Evolutionary conservation across 108 stramenopile genomes (phyloP).

Genomic region (Seminavis robusta): DNA sequence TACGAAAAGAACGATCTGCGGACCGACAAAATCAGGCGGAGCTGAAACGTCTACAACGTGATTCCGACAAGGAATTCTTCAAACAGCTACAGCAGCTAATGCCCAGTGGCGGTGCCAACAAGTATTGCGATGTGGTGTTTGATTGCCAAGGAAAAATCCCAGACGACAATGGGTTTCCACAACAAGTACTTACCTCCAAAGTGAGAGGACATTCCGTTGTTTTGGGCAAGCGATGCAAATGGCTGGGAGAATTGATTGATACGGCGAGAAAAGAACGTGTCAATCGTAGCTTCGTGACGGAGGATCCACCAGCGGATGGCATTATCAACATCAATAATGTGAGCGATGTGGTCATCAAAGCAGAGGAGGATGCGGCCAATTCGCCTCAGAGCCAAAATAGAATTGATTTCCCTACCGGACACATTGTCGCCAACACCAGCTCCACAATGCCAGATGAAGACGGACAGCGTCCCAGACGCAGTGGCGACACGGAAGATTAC

Average conservation of each 20-base stretch:
- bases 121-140: slow-evolving; percentile 42
- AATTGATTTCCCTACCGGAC: not conserved
- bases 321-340: too few relatives aligned
- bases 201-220: slow-evolving; percentile 61
- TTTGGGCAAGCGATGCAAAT: slow-evolving; percentile 62
- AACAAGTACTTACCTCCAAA: slow-evolving; percentile 51
- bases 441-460: not conserved
- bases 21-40: slow-evolving; percentile 39
- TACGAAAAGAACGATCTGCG: slow-evolving; percentile 36
- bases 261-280: slow-evolving; percentile 41
- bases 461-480: too few relatives aligned
- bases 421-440: not conserved
- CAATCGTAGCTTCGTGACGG: slow-evolving; percentile 12
- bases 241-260: slow-evolving; percentile 56
- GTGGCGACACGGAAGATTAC: slow-evolving; percentile 14
- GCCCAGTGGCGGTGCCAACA: slow-evolving; percentile 45
- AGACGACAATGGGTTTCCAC: slow-evolving; percentile 66
- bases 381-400: not conserved
- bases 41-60: slow-evolving; percentile 46
- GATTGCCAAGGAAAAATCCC: slow-evolving; percentile 67
- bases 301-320: not conserved
- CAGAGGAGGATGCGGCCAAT: slow-evolving; percentile 2
- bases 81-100: slow-evolving; percentile 47
- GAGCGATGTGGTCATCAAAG: too few relatives aligned
- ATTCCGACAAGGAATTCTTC: slow-evolving; percentile 66